A percentile compares a stretch with the other conserved stretches of the same genome.
Conservation (phyloP, 768 basidiomycete genomes). For the Rhodotorula kratochvilovae region DNA sequence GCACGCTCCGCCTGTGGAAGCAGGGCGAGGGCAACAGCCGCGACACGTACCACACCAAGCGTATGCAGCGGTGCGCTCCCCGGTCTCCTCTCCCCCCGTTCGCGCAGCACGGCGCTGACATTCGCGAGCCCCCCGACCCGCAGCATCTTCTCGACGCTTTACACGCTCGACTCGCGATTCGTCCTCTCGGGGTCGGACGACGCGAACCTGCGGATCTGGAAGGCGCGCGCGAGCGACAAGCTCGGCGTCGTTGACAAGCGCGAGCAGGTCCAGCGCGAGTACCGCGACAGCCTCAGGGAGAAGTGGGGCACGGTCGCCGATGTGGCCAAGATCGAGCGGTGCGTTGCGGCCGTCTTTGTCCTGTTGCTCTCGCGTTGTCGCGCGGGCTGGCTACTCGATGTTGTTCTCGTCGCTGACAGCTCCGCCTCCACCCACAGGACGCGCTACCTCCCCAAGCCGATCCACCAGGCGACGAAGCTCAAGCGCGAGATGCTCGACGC, state of each 20-base stretch:
- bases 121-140: background rate
- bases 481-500: slow-evolving; percentile 92
- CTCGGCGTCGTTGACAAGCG: slow-evolving; percentile 83
- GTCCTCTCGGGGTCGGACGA: slow-evolving; percentile 45
- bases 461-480: slow-evolving; percentile 78
- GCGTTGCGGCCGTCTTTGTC: slow-evolving; percentile 40
- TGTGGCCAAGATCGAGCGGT: slow-evolving; percentile 77
- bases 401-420: slow-evolving; percentile 15
- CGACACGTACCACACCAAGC: slow-evolving; percentile 95
- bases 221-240: slow-evolving; percentile 79
- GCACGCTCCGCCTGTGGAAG: slow-evolving; percentile 88
- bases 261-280: slow-evolving; percentile 87
- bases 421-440: slow-evolving; percentile 51
- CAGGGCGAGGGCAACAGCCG: slow-evolving; percentile 72
- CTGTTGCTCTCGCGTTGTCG: background rate
- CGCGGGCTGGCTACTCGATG: too few species aligned
- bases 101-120: background rate
- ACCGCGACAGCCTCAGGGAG: slow-evolving; percentile 78
- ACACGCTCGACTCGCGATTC: slow-evolving; percentile 75
- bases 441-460: slow-evolving; percentile 83
- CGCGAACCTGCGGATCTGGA: slow-evolving; percentile 44
- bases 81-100: background rate
- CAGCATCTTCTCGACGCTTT: slow-evolving; percentile 82
- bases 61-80: slow-evolving; percentile 80
- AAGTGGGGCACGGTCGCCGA: slow-evolving; percentile 81